Percentiles rank a stretch among this genome's conserved stretches.
phyloP scores from a whole-genome alignment of 1,139 yeast genomes.

The Kodamaea alishanica region DNA sequence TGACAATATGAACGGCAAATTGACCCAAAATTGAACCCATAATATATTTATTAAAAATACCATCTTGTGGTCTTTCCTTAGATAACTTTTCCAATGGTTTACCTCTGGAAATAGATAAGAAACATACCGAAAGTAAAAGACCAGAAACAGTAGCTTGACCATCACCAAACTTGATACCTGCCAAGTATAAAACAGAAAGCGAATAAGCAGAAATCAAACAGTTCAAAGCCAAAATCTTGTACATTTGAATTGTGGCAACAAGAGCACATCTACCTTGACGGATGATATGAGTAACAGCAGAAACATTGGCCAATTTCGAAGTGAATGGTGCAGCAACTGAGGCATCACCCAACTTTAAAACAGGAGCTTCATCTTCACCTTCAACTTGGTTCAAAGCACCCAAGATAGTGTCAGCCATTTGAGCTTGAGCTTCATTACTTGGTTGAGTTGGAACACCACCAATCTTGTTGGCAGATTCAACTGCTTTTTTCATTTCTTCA shows the following conservation, averaged over 20 bases:
- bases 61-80: constrained; percentile 95
- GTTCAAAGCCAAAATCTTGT: constrained; percentile 92
- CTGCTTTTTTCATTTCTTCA: constrained; percentile 59
- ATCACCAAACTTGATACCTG: constrained; percentile 98
- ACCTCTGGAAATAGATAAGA: constrained; percentile 92
- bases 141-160: constrained; percentile 96
- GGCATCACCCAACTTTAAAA: constrained; percentile 94
- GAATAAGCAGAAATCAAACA: constrained; percentile 97
- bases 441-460: constrained; percentile 31
- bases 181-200: constrained; percentile 85
- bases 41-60: constrained; percentile 88
- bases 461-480: constrained; percentile 46
- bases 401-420: constrained; percentile 70
- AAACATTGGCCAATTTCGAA: constrained; percentile 86
- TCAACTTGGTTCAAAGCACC: constrained; percentile 67
- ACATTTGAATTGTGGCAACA: constrained; percentile 97
- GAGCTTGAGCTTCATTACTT: constrained; percentile 39
- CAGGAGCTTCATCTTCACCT: constrained; percentile 83
- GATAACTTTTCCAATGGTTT: constrained; percentile 85
- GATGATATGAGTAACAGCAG: constrained; percentile 87
- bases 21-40: constrained; percentile 98
- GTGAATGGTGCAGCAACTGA: constrained; percentile 99
- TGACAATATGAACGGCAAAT: constrained; percentile 84
- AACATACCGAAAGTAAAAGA: constrained; percentile 84
- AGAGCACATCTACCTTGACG: constrained; percentile 99